Evolutionary conservation across 192 early-diverging fungal species (phyloP), one percentile per base, ranked within the genome.

Genomic region (Endogone sp.): DNA sequence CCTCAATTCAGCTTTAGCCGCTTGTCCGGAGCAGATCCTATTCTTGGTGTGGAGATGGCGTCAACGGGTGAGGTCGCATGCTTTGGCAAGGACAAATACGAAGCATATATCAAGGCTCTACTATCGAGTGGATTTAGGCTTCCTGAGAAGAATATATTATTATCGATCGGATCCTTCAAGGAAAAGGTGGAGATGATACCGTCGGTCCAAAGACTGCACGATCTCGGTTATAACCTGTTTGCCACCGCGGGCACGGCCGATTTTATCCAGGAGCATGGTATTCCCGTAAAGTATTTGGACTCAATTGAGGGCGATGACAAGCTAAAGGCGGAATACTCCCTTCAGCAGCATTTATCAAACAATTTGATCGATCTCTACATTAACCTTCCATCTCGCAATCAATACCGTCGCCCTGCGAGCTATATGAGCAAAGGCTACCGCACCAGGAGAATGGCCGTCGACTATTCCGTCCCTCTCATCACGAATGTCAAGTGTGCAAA

Each of bases 401-500:
- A 88, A 60, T 99, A 90, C 91, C 92, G 96, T 63, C 90, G 96
- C 57, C 96, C 95, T 57, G 94, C 97, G 28, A 90, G 87, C 70
- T 99, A 98, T 78, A 92, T 97, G 78, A 91, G 89, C 66, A 91
- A 90, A 71, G 97, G 97, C 31, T 99, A 99, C 84, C 87, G 88
- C 69, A 92, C 91, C 66, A 91, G 97, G 65, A 89, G 97, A 75
- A 94, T 99, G 94, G 97, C 97, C 30, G 93, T 99, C 28, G 97
- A 99, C 79, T 94, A 94, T 70, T 93, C 93, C 54, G 84, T 99
- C 59, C 97, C 97, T 9, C 82, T 99, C 73, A 95, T 99, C 76
- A 99, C 97, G 67, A 99, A 99, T 74, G 88, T 99, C 83, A 99
- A 99, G 84, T 98, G 96, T 75, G 97, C 97, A 71, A 98, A 98